Evolutionary conservation across 495 filamentous ascomycete genomes (phyloP), one percentile per base, ranked within the genome.

Genomic region (Penicillium egyptiacum): DNA sequence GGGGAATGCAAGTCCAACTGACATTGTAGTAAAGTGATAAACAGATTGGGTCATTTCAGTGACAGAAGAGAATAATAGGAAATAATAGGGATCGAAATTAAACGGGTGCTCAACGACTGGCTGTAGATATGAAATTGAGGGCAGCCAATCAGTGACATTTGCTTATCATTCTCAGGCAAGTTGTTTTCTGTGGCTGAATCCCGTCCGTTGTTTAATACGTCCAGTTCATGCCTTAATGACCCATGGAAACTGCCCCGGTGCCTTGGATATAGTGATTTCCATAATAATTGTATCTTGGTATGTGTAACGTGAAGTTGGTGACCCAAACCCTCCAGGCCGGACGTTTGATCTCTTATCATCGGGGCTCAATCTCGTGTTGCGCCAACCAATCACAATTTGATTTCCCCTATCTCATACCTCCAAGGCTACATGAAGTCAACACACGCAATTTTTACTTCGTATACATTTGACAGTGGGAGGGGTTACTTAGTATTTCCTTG

Each of bases 91-190:
- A 8, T 42, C 1, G 9, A 47, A n/a, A 61, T 52, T 16, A n/a
- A n/a, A 26, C 43, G 30, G 51, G 26, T 43, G 40, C 22, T 19
- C 30, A 30, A 40, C 43, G 50, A 69, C 60, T 70, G 68, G 68
- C 53, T 66, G 63, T 66, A 70, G 68, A 70, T 70, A 70, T 66
- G 58, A 60, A 25, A 49, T 55, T 43, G 20, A 7, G 17, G 6
- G 41, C 28, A 35, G 31, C 68, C 68, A 70, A 70, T 70, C 63
- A 69, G 17, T 41, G 45, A 7, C 35, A 22, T 35, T 35, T 20
- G 20, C 59, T 65, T 68, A 68, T 70, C 67, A 45, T 45, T 47
- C 25, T 35, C 33, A 12, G 12, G 35, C 20, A 20, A 28, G 19
- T 5, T 20, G 9, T 20, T 45, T 31, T 3, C 30, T 48, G 45